Evolutionary conservation across 2,329 filamentous ascomycete genomes (phyloP).

Genomic region (Neonectria coccinea): DNA sequence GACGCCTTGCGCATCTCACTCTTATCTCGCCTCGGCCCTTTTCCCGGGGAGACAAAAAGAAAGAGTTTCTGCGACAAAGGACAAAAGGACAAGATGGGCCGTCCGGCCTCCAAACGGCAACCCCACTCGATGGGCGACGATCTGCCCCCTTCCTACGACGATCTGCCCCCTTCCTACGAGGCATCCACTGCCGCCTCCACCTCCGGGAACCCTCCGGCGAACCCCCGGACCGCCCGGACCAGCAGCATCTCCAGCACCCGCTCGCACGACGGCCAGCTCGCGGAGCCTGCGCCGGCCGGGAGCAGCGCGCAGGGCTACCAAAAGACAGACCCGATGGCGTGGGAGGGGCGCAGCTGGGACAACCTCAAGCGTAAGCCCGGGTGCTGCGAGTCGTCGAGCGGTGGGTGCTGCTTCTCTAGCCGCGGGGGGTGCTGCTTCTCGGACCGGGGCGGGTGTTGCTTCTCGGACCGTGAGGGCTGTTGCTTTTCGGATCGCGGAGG

Average conservation of each 20-base stretch:
- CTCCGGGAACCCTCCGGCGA: background rate
- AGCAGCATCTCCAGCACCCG: slow-evolving; percentile 21
- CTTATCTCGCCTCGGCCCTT: slow-evolving; percentile 16
- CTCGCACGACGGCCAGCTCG: slow-evolving; percentile 13
- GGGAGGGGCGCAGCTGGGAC: slow-evolving; percentile 20
- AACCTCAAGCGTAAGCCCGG: slow-evolving; percentile 13
- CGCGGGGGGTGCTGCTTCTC: slow-evolving; percentile 25
- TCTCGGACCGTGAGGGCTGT: slow-evolving; percentile 23
- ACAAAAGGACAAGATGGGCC: slow-evolving; percentile 10
- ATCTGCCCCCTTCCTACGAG: slow-evolving; percentile 25
- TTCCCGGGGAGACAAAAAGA: background rate
- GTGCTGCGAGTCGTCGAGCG: slow-evolving; percentile 27
- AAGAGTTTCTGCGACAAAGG: slow-evolving; percentile 1
- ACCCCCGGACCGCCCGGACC: slow-evolving; percentile 3
- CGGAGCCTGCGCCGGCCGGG: background rate
- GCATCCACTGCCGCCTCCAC: slow-evolving; percentile 15
- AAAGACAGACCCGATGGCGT: slow-evolving; percentile 22
- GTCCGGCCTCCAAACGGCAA: slow-evolving; percentile 8
- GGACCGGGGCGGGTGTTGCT: slow-evolving; percentile 21
- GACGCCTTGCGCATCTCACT: slow-evolving; percentile 7
- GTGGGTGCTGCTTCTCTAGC: slow-evolving; percentile 27
- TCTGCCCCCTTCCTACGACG: slow-evolving; percentile 24
- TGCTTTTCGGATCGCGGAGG: slow-evolving; percentile 25
- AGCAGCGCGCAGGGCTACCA: slow-evolving; percentile 7
- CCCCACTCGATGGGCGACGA: slow-evolving; percentile 11